Evolutionary conservation across 192 early-diverging fungal species (phyloP), one percentile per base, ranked within the genome.

Genomic region (Backusella morwellensis): DNA sequence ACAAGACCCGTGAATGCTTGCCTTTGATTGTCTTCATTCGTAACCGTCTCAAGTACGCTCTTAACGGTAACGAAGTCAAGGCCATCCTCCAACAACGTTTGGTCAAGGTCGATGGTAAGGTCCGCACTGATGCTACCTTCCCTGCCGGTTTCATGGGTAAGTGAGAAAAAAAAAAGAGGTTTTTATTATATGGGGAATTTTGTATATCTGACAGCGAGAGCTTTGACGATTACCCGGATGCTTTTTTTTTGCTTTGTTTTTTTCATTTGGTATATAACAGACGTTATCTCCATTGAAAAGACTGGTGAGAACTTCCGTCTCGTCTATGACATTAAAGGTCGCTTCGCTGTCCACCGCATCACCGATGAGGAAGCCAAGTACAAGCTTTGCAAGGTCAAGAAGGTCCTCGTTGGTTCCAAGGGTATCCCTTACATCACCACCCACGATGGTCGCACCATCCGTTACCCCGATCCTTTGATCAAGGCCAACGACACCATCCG

Each of bases 241-340:
- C 69, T 38, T 78, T 78, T 29, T 29, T 67, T 74, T 68, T 70
- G n/a, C 47, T 50, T 69, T 50, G 47, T 75, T 72, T 29, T 63
- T 66, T 68, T 73, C 21, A 32, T 42, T 44, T 75, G 21, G 63
- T 19, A 71, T 4, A 36, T 63, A 70, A 68, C 81, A 94, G 95
- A 97, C 84, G 94, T 93, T 85, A 96, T 97, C 87, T 80, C 92
- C 77, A 96, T 97, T 75, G 95, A 97, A 85, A 93, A 93, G 92
- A 98, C 97, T 83, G 95, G 95, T 86, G 97, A 99, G 92, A 95
- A 99, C 92, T 99, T 99, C 94, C 97, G 98, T 87, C 92, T 99
- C 77, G 90, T 99, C 87, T 99, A 96, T 91, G 98, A 99, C 91
- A 91, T 91, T 89, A 99, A 99, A 93, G 98, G 98, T 79, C 97